Conservation (phyloP, 306 rosid genomes). For the Cucurbita maxima region DNA sequence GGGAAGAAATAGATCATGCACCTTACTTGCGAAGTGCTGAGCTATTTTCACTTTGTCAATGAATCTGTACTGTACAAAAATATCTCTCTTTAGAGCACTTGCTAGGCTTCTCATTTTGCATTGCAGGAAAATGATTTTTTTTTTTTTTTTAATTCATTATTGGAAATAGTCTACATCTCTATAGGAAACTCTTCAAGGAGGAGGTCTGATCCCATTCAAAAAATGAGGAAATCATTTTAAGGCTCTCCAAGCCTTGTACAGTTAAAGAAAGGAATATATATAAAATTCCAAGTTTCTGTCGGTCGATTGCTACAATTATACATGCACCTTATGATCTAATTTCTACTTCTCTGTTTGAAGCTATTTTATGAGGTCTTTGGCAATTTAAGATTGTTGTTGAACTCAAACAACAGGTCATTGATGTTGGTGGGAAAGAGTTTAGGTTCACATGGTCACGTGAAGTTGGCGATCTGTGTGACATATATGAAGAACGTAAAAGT, state of each 20-base stretch:
- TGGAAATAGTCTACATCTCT: background rate
- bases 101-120: background rate
- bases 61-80: background rate
- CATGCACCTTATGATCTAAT: background rate
- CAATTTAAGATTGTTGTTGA: background rate
- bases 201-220: background rate
- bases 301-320: background rate
- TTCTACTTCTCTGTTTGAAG: slow-evolving; percentile 1
- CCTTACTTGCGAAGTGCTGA: background rate
- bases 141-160: too few relatives aligned
- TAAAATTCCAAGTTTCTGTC: background rate
- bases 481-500: slow-evolving; percentile 61
- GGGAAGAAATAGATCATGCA: background rate
- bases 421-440: slow-evolving; percentile 86
- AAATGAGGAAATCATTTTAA: background rate
- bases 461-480: slow-evolving; percentile 71
- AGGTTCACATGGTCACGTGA: slow-evolving; percentile 80
- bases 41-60: background rate
- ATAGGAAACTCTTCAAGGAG: background rate
- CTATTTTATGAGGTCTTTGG: background rate
- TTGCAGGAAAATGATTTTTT: background rate
- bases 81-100: background rate
- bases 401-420: slow-evolving; percentile 48
- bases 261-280: background rate
- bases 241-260: background rate